Evolutionary conservation across 768 basidiomycete species (phyloP).

Genomic region (Rhodotorula diobovata): DNA sequence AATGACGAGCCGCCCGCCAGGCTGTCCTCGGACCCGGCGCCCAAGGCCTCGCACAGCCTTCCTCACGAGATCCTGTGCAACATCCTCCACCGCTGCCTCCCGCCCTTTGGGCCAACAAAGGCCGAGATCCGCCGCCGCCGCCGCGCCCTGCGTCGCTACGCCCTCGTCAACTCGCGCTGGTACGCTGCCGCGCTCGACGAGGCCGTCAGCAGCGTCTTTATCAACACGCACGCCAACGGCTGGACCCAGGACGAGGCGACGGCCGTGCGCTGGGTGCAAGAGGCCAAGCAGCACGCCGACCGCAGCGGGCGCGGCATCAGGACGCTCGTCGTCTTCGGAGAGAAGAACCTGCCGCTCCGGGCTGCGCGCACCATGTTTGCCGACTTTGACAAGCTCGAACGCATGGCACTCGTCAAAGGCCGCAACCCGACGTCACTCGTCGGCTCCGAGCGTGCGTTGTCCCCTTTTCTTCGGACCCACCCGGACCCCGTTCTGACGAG

Average conservation of each 20-base stretch:
- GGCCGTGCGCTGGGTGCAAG: background rate
- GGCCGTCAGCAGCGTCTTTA: background rate
- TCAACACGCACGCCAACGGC: background rate
- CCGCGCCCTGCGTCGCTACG: background rate
- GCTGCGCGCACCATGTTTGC: background rate
- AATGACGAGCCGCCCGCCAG: too few relatives aligned
- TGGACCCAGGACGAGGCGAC: background rate
- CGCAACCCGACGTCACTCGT: background rate
- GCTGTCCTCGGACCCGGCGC: too few relatives aligned
- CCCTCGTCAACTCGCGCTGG: background rate
- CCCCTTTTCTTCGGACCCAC: too few relatives aligned
- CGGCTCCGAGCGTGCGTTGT: background rate
- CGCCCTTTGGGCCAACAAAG: background rate
- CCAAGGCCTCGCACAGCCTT: background rate
- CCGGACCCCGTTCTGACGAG: too few relatives aligned
- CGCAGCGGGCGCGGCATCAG: background rate
- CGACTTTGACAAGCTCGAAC: background rate
- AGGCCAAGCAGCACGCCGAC: background rate
- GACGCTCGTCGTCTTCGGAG: background rate
- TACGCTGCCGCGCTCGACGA: background rate
- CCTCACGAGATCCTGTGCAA: background rate
- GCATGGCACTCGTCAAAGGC: background rate
- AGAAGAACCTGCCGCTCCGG: background rate
- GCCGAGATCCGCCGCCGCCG: background rate
- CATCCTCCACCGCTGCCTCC: background rate